Percentiles rank a stretch among this genome's conserved stretches.
phyloP scores from a whole-genome alignment of 1,284 basidiomycete genomes.

The Leccinum subatratum region DNA sequence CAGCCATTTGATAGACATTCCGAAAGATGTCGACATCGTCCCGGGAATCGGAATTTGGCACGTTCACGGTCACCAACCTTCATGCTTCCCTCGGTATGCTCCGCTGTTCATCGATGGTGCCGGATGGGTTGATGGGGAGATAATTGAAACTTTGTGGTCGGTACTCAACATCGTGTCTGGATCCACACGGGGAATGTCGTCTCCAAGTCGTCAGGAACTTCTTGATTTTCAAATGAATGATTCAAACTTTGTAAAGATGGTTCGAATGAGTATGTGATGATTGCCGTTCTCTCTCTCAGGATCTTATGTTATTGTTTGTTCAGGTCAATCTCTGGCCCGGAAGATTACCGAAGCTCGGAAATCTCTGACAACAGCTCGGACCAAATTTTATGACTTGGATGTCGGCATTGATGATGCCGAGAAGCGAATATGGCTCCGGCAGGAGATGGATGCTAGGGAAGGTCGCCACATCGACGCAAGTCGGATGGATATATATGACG shows the following conservation, averaged over 20 bases:
- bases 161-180: neutral
- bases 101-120: neutral
- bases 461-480: neutral
- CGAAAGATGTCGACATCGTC: neutral
- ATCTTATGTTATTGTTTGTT: neutral
- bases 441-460: neutral
- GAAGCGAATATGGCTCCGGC: neutral
- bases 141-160: neutral
- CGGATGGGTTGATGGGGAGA: neutral
- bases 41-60: constrained; percentile 14
- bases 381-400: neutral
- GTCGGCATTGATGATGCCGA: neutral
- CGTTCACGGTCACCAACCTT: constrained; percentile 8
- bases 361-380: neutral
- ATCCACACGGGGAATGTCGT: neutral
- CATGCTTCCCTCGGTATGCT: constrained; percentile 8
- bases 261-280: neutral
- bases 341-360: neutral
- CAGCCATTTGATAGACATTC: neutral
- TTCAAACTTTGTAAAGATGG: neutral
- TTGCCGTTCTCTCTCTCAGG: too few species aligned
- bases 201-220: neutral
- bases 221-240: neutral
- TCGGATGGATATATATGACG: neutral
- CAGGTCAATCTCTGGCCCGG: neutral